Percentiles rank a stretch among this genome's conserved stretches.
Evolutionary conservation across 306 rosid species (phyloP).

Genomic region (Acacia melanoxylon): DNA sequence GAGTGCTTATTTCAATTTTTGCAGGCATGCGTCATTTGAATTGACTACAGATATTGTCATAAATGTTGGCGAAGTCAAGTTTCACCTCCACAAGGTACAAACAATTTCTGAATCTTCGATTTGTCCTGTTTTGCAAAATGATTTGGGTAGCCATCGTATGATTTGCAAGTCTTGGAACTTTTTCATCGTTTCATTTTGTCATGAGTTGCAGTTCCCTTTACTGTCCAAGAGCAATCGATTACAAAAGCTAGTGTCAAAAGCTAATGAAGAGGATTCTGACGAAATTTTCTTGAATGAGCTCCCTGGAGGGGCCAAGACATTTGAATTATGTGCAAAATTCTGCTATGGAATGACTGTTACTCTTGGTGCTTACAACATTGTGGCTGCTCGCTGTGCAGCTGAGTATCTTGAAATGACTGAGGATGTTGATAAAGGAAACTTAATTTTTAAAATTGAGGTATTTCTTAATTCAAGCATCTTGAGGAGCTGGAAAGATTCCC

Average conservation of each 20-base stretch:
- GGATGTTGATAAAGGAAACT: conserved; percentile 80
- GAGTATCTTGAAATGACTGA: conserved; percentile 95
- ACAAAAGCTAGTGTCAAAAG: conserved; percentile 61
- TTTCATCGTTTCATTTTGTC: conserved; percentile 17
- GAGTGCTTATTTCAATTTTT: neutral
- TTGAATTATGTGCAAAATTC: conserved; percentile 92
- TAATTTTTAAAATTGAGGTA: conserved; percentile 87
- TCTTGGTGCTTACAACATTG: conserved; percentile 92
- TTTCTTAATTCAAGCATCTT: conserved; percentile 91
- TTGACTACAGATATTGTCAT: conserved; percentile 73
- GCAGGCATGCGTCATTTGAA: conserved; percentile 88
- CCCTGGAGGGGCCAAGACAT: conserved; percentile 93
- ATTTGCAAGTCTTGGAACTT: neutral
- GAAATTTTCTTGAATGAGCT: conserved; percentile 70
- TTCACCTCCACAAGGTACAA: conserved; percentile 85
- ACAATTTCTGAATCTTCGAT: conserved; percentile 6
- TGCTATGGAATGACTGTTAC: conserved; percentile 98
- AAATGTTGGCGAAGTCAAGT: conserved; percentile 79
- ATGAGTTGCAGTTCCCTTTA: conserved; percentile 74
- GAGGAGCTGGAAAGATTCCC: conserved; percentile 96
- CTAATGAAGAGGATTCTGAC: conserved; percentile 64
- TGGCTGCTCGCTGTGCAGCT: conserved; percentile 94
- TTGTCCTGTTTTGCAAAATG: neutral
- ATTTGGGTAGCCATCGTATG: neutral
- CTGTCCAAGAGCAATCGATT: conserved; percentile 83